A percentile compares a stretch with the other conserved stretches of the same genome.
Evolutionary conservation across 2,329 filamentous ascomycete genomes (phyloP).

Genomic region (Sclerotinia borealis): DNA sequence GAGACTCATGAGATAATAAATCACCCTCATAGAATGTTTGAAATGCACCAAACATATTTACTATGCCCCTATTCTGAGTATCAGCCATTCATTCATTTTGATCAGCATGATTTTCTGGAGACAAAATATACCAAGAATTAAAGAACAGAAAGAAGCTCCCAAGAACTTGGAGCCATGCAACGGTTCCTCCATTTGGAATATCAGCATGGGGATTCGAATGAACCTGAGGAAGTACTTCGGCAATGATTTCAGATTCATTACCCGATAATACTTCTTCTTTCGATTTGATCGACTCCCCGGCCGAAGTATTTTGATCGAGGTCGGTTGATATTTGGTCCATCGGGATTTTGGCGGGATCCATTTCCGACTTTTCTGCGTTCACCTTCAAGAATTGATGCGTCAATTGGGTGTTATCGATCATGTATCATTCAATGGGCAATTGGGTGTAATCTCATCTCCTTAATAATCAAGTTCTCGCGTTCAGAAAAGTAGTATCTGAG

Average conservation of each 20-base stretch:
- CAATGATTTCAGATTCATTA: background rate
- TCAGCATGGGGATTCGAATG: background rate
- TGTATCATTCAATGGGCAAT: background rate
- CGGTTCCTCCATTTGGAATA: constrained; percentile 42
- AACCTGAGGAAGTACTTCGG: background rate
- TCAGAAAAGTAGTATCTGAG: background rate
- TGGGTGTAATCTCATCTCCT: background rate
- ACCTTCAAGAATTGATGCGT: background rate
- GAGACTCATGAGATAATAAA: constrained; percentile 34
- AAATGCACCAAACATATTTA: constrained; percentile 48
- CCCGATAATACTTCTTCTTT: background rate
- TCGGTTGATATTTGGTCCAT: background rate
- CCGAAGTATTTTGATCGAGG: background rate
- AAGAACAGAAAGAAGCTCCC: constrained; percentile 48
- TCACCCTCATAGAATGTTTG: constrained; percentile 45
- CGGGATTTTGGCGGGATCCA: background rate
- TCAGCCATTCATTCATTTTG: background rate
- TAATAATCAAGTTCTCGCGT: background rate
- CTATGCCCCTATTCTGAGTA: constrained; percentile 32
- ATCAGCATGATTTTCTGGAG: background rate
- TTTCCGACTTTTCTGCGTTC: background rate
- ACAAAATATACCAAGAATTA: constrained; percentile 41
- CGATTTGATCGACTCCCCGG: background rate
- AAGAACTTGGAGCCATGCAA: constrained; percentile 50
- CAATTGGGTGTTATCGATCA: background rate